Percentiles rank a stretch among this genome's conserved stretches.
phyloP scores from a whole-genome alignment of 73 alveolate genomes.

The Uronychia binucleata region DNA sequence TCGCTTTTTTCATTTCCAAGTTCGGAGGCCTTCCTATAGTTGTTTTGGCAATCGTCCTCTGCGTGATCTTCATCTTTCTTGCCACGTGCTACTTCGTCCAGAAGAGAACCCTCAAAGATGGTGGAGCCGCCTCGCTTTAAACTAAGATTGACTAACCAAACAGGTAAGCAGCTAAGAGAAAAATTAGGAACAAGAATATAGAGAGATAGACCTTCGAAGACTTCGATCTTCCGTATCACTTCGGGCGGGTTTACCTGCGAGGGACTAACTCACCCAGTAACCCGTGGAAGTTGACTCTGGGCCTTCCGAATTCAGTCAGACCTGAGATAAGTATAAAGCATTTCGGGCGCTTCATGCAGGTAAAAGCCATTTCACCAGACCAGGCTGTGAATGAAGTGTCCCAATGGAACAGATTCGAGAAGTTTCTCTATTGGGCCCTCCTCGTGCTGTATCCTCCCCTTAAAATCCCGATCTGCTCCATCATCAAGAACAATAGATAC shows the following conservation, averaged over 20 bases:
- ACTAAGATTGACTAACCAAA: too few species aligned
- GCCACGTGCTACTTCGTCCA: not conserved
- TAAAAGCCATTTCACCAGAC: not conserved
- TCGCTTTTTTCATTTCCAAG: not conserved
- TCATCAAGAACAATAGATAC: not conserved
- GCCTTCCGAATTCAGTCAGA: slow-evolving; percentile 1
- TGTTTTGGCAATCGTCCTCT: not conserved
- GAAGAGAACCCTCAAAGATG: not conserved
- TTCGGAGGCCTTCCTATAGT: slow-evolving; percentile 20
- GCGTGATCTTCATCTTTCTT: not conserved
- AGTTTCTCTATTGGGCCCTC: not conserved
- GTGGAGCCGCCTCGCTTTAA: not conserved
- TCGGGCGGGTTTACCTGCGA: slow-evolving; percentile 6
- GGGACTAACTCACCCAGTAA: slow-evolving; percentile 11
- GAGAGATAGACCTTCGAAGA: slow-evolving; percentile 12
- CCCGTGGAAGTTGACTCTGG: slow-evolving; percentile 10
- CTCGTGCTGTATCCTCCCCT: slow-evolving; percentile 47
- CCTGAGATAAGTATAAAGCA: slow-evolving; percentile 41
- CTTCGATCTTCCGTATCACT: slow-evolving; percentile 10
- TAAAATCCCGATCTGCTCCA: not conserved
- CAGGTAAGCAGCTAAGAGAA: not conserved
- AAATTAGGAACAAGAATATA: not conserved
- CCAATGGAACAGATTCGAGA: slow-evolving; percentile 28
- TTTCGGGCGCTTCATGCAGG: slow-evolving; percentile 32
- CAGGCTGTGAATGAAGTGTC: slow-evolving; percentile 18